Conservation (phyloP, 2,329 filamentous ascomycete species). For the Botrytis fragariae region DNA sequence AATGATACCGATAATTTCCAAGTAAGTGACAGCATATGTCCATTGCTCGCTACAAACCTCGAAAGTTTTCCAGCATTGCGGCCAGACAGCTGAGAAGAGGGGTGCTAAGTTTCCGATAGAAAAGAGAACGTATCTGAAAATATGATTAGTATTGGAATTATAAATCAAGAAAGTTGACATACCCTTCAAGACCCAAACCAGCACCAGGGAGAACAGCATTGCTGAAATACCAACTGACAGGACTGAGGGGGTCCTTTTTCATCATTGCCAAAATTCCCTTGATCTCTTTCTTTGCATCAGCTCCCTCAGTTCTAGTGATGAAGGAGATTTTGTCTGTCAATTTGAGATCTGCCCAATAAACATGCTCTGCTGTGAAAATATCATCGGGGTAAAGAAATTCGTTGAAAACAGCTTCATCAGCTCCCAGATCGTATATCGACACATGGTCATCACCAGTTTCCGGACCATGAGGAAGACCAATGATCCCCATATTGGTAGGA, state of each 20-base stretch:
- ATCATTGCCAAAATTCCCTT: conserved; percentile 70
- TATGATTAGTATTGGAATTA: conserved; percentile 17
- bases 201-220: conserved; percentile 92
- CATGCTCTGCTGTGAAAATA: conserved; percentile 75
- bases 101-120: conserved; percentile 92
- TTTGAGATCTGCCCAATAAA: conserved; percentile 91
- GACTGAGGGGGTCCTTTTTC: conserved; percentile 81
- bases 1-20: conserved; percentile 94
- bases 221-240: conserved; percentile 80
- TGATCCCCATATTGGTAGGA: conserved; percentile 32
- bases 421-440: conserved; percentile 25
- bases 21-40: conserved; percentile 81
- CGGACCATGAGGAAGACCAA: conserved; percentile 36
- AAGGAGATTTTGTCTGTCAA: conserved; percentile 69
- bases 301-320: conserved; percentile 68
- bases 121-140: conserved; percentile 79
- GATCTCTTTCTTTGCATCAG: conserved; percentile 68
- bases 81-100: conserved; percentile 74
- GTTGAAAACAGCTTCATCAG: conserved; percentile 65
- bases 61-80: conserved; percentile 68
- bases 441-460: conserved; percentile 37
- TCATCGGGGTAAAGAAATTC: conserved; percentile 84
- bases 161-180: conserved; percentile 30
- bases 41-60: conserved; percentile 73
- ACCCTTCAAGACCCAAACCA: conserved; percentile 85